Evolutionary conservation across 2,329 filamentous ascomycete species (phyloP).

Genomic region (Didymosphaeria variabile): DNA sequence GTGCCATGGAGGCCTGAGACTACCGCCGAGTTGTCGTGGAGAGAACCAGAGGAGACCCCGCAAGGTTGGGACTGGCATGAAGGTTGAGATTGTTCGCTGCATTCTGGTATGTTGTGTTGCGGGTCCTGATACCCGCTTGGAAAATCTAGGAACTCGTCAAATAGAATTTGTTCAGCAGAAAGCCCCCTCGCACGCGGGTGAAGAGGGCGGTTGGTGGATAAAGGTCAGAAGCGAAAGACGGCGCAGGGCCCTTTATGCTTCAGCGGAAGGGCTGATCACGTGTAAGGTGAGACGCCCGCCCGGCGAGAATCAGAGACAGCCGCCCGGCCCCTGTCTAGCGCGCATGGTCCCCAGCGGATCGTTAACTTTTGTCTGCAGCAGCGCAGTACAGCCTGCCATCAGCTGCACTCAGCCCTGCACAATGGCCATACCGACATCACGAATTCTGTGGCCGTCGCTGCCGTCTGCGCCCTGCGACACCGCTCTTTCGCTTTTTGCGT

Average conservation of each 20-base stretch:
- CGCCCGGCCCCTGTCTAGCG: constrained; percentile 21
- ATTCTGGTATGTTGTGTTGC: constrained; percentile 44
- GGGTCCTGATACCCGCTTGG: constrained; percentile 47
- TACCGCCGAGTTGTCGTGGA: constrained; percentile 31
- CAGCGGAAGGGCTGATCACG: constrained; percentile 16
- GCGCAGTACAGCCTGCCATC: constrained; percentile 24
- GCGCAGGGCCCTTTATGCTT: constrained; percentile 32
- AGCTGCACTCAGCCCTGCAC: constrained; percentile 28
- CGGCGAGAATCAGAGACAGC: neutral
- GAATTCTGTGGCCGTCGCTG: constrained; percentile 37
- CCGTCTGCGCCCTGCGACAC: constrained; percentile 28
- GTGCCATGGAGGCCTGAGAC: constrained; percentile 36
- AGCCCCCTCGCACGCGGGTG: constrained; percentile 46
- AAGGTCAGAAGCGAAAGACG: constrained; percentile 25
- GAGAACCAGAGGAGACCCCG: constrained; percentile 34
- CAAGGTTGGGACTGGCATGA: constrained; percentile 34
- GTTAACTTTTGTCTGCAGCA: constrained; percentile 29
- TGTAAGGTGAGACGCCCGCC: constrained; percentile 1
- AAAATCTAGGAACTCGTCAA: constrained; percentile 49
- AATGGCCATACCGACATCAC: constrained; percentile 42
- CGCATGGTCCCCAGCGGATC: neutral
- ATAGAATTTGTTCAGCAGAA: constrained; percentile 45
- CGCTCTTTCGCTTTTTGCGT: constrained; percentile 38
- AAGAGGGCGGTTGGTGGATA: constrained; percentile 42
- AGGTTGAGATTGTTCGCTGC: constrained; percentile 35